Conservation (phyloP, 1,284 basidiomycete genomes). For the Apiotrichum brassicae region DNA sequence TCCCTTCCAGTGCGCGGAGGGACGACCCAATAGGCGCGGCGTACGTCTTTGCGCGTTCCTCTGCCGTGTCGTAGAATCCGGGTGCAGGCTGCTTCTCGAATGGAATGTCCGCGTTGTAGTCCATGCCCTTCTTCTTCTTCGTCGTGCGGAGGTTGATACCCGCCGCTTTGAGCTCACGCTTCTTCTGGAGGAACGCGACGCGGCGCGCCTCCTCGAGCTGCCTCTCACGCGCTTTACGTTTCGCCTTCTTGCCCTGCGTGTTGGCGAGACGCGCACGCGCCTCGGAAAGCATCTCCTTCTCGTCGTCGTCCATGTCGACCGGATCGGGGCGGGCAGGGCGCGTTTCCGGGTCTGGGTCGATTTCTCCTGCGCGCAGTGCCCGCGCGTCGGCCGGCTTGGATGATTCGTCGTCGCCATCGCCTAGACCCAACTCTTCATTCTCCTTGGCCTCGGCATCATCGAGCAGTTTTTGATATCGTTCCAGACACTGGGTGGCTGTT, state of each 20-base stretch:
- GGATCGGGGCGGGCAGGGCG: conserved; percentile 97
- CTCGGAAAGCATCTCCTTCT: conserved; percentile 99
- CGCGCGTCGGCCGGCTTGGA: conserved; percentile 83
- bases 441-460: conserved; percentile 96
- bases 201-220: conserved; percentile 93
- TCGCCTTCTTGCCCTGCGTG: conserved; percentile 99
- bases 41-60: conserved; percentile 83
- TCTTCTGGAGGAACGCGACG: conserved; percentile 93
- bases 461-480: conserved; percentile 94
- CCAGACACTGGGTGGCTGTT: conserved; percentile 97
- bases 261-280: conserved; percentile 96
- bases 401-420: conserved; percentile 68
- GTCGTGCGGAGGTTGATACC: conserved; percentile 82
- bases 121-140: conserved; percentile 94
- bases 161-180: conserved; percentile 93
- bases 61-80: conserved; percentile 95
- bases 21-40: conserved; percentile 88
- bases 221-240: conserved; percentile 93
- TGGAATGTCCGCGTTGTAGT: conserved; percentile 97
- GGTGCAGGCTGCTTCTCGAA: conserved; percentile 94
- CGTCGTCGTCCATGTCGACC: conserved; percentile 99
- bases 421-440: conserved; percentile 81
- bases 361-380: conserved; percentile 86
- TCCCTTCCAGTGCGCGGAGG: conserved; percentile 79
- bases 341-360: conserved; percentile 98